Evolutionary conservation across 139 green algal genomes (phyloP).

Genomic region (Deuterostichococcus epilithicus): DNA sequence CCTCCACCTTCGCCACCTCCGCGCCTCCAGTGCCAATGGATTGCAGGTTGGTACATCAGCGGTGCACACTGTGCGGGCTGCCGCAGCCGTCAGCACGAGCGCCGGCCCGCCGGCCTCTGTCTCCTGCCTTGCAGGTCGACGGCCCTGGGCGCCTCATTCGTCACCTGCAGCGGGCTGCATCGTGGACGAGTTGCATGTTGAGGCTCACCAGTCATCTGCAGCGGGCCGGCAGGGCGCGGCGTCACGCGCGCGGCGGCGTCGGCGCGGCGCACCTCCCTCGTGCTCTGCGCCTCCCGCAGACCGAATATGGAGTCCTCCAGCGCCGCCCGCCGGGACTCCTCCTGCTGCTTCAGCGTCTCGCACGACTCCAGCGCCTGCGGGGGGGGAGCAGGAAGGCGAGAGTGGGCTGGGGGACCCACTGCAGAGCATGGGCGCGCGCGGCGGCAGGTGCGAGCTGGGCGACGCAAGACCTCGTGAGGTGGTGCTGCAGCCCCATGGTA

Average conservation of each 20-base stretch:
- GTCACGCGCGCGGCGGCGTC: not conserved
- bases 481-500: too few species aligned
- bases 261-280: slow-evolving; percentile 7
- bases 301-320: slow-evolving; percentile 42
- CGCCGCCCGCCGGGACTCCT: slow-evolving; percentile 6
- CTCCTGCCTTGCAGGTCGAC: not conserved
- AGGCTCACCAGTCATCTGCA: slow-evolving; percentile 35
- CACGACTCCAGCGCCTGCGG: not conserved
- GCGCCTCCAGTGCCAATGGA: too few species aligned
- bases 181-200: not conserved
- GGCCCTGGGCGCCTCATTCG: too few species aligned
- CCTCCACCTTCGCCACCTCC: too few species aligned
- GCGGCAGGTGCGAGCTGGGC: not conserved
- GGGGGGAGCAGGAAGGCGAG: not conserved
- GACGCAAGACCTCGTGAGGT: too few species aligned
- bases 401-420: not conserved
- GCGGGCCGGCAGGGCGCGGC: slow-evolving; percentile 18
- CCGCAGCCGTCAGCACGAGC: too few species aligned
- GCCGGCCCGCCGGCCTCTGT: too few species aligned
- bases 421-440: not conserved
- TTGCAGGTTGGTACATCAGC: too few species aligned
- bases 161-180: not conserved
- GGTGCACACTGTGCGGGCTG: too few species aligned
- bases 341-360: slow-evolving; percentile 30
- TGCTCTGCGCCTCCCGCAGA: slow-evolving; percentile 11